These are phyloP conservation scores for Backusella psychrophila DNA, from an alignment of 192 early-diverging fungal species.

Conservation along the genomic window DNA sequence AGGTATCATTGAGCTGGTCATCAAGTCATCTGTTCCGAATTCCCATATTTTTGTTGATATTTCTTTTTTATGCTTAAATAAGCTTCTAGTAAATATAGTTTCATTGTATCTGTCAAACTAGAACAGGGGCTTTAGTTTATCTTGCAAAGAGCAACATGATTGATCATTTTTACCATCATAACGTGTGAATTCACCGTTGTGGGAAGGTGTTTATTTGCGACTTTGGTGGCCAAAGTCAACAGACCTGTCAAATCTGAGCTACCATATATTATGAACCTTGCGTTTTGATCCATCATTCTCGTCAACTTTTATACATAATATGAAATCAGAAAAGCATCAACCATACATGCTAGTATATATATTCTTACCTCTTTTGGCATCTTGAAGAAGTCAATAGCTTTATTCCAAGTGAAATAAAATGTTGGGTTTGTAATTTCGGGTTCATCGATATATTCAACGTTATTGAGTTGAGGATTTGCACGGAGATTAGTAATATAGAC, in stretches of 20 bases:
- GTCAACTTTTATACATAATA: neutral
- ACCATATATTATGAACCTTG: neutral
- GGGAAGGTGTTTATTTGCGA: neutral
- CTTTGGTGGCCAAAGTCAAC: neutral
- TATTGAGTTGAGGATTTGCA: neutral
- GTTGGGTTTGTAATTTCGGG: neutral
- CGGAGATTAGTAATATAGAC: neutral
- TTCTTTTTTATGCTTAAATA: slow-evolving; percentile 5
- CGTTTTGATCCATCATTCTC: neutral
- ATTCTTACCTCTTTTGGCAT: neutral
- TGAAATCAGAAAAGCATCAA: neutral
- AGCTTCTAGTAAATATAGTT: neutral
- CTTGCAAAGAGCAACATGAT: neutral
- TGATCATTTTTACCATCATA: neutral
- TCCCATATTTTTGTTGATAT: neutral
- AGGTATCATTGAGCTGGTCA: neutral
- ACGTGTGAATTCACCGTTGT: neutral
- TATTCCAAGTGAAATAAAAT: neutral
- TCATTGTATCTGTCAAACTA: slow-evolving; percentile 15
- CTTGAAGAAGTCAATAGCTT: slow-evolving; percentile 1
- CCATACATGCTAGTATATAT: neutral
- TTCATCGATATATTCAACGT: neutral
- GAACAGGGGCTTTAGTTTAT: neutral
- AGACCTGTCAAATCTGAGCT: neutral
- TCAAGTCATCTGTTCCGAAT: neutral